Evolutionary conservation across 2,329 filamentous ascomycete species (phyloP).

Genomic region (Domatiomyces globalis): DNA sequence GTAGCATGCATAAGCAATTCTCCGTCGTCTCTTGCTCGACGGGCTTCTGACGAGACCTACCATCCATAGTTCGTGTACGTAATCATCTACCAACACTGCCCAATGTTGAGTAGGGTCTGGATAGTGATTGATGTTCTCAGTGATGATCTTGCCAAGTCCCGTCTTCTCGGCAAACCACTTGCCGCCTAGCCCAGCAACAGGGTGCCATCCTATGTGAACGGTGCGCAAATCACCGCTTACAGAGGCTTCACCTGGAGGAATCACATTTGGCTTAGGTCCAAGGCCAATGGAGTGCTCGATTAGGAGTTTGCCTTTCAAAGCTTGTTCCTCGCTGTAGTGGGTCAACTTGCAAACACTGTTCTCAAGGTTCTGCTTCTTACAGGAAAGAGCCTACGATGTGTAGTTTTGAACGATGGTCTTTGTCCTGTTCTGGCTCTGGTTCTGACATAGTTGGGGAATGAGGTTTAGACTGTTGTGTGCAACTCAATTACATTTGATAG

Average conservation of each 20-base stretch:
- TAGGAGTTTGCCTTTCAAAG: conserved; percentile 5
- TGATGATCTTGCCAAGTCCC: conserved; percentile 6
- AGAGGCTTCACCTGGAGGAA: conserved; percentile 3
- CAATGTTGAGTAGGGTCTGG: conserved; percentile 7
- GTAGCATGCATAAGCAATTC: neutral
- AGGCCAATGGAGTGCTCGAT: conserved; percentile 5
- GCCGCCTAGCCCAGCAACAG: conserved; percentile 4
- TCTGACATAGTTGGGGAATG: neutral
- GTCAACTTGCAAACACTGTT: neutral
- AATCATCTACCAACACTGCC: conserved; percentile 6
- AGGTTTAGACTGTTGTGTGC: neutral
- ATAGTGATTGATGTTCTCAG: conserved; percentile 5
- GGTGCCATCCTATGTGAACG: conserved; percentile 7
- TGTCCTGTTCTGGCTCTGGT: neutral
- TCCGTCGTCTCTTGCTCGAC: neutral
- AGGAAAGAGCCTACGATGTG: neutral
- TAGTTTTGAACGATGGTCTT: neutral
- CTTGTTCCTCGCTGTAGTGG: conserved; percentile 21
- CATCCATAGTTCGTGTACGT: conserved; percentile 7
- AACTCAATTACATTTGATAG: too few species aligned
- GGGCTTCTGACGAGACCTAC: conserved; percentile 1
- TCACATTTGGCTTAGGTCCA: conserved; percentile 4
- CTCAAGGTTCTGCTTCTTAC: neutral
- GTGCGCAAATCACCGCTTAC: conserved; percentile 1
- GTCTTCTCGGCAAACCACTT: conserved; percentile 9